Evolutionary conservation across 2,329 filamentous ascomycete species (phyloP), one percentile per base, ranked within the genome.

Genomic region (Bipolaris sorokiniana): DNA sequence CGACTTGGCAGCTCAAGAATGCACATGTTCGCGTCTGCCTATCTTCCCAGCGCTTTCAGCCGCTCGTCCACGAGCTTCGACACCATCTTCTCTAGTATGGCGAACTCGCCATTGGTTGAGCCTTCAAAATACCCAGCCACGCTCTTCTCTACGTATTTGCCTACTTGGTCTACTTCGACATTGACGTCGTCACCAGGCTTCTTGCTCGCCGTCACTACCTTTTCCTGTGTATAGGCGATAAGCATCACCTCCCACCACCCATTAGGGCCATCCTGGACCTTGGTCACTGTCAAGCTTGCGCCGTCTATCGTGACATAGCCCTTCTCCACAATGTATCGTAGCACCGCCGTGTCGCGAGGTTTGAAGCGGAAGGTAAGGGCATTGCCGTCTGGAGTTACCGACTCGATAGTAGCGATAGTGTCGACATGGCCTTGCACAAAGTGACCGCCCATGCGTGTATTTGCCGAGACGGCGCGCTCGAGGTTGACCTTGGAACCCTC

Each of bases 341-440:
- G 77, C 60, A 97, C 86, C 5, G 82, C 83, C 48, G 78, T 81
- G 62, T 90, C 86, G 59, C 83, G 82, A 5, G 94, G 93, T 75
- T 84, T 81, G 76, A 99, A 88, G 36, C 94, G 86, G 76, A 98
- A 90, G 1, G 91, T 96, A 59, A 96, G 77, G 6, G 95, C 91
- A 78, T 98, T 97, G 55, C 94, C 92, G 77, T 99, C 95, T 3
- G 88, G 87, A 16, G 84, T 88, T 34, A 90, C 85, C 41, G 85
- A 84, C 37, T 88, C 73, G 59, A 99, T 90, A 41, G 84, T 85
- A 0, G 94, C 95, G 37, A 89, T 87, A 10, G 92, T 94, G 78
- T 99, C 96, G 59, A 99, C 94, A 77, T 99, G 95, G 38, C 95
- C 95, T 79, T 99, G 96, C 31, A 98, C 94, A 71, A 98, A 97